Base-by-base conservation (phyloP, 495 filamentous ascomycete genomes). In the Glarea lozoyensis region DNA sequence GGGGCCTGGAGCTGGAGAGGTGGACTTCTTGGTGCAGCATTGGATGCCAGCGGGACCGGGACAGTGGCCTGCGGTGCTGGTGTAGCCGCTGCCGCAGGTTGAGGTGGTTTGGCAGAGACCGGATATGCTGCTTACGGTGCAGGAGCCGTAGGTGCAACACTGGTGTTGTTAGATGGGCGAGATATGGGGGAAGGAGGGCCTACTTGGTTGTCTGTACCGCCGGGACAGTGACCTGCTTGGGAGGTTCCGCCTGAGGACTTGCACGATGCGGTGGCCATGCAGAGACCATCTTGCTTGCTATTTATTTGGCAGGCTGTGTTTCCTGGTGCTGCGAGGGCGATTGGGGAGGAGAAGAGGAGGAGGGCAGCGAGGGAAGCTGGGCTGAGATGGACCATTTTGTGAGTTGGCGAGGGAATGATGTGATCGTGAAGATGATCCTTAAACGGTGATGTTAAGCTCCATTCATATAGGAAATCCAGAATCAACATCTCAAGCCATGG, bases 151-250 rank as follows among this genome's bases (percentile, higher is more conserved):
- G 13, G 33, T 36, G 13, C 33, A 36, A 18, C 33, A 36, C 33
- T 36, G 33, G 9, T n/a, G 6, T 9, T 36, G 6, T 6, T 36
- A 15, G 33, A 36, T 36, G 13, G 33, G 33, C 9, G 33, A 36
- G 33, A 36, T n/a, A n/a, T n/a, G n/a, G 16, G 6, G 33, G 16
- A 18, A 36, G 33, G 33, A 15, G 16, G 33, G 16, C 16, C 9
- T 6, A 36, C 33, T 18, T 36, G 33, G 33, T 36, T 36, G 33
- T 36, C 33, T 7, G 13, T 36, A n/a, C 33, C 33, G 13, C 33
- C 33, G 6, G 33, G 16, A 18, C 33, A 36, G 16, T 36, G 33
- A 15, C 33, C 33, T n/a, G 33, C 33, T 36, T 36, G 9, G 7
- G 33, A 36, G 7, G 6, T 18, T n/a, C 33, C 33, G 13, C 33